A percentile compares a stretch with the other conserved stretches of the same genome.
phyloP scores from a whole-genome alignment of 306 rosid species.

The Pachyrhizus erosus region DNA sequence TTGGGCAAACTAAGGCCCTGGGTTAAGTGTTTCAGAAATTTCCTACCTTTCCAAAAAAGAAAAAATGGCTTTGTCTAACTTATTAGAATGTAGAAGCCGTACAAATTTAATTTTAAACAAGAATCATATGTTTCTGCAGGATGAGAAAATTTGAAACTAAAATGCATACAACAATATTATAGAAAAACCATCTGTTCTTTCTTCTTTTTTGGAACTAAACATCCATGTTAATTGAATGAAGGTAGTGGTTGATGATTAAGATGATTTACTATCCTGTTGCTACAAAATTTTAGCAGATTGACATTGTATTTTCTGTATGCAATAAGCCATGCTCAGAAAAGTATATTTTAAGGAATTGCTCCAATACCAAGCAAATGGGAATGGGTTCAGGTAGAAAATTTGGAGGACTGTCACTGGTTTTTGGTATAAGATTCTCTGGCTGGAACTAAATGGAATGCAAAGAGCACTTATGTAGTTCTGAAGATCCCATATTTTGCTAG shows the following conservation, averaged over 20 bases:
- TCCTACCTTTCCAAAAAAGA: not conserved
- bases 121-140: not conserved
- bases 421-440: not conserved
- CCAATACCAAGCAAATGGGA: conserved; percentile 16
- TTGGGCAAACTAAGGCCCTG: conserved; percentile 9
- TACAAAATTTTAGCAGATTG: not conserved
- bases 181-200: not conserved
- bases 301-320: not conserved
- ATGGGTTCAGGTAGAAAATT: not conserved
- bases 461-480: conserved; percentile 8
- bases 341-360: not conserved
- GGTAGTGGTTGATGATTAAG: conserved; percentile 24
- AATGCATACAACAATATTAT: not conserved
- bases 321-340: not conserved
- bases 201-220: conserved; percentile 26
- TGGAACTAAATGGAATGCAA: conserved; percentile 29
- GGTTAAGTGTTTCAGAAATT: not conserved
- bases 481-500: not conserved
- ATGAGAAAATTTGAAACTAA: conserved; percentile 10
- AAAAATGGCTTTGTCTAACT: not conserved
- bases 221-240: not conserved
- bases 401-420: not conserved
- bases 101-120: conserved; percentile 29
- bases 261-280: conserved; percentile 7
- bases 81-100: conserved; percentile 4